Evolutionary conservation across 1,139 yeast species (phyloP), one percentile per base, ranked within the genome.

Genomic region (Kodamaea alishanica): DNA sequence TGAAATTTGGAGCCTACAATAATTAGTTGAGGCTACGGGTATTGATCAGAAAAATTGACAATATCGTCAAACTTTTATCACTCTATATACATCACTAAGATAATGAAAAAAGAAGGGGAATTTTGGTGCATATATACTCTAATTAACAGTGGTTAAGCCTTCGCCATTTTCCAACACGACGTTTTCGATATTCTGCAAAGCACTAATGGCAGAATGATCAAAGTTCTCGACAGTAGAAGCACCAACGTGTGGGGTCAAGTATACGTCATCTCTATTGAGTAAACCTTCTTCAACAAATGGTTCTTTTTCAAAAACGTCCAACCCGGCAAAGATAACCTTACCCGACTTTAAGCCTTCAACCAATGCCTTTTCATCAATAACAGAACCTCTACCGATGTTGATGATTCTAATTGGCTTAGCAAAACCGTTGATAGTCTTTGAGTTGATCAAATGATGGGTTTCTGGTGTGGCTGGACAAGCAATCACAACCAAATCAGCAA

Each of bases 101-200:
- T 20, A 34, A 26, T 28, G 25, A 15, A 3, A n/a, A 10, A 6
- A 8, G 27, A 9, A 25, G 9, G 15, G 31, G 10, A 15, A 15
- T 15, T 15, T 3, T 15, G 20, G 20, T 15, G 20, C 5, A 10
- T 30, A 20, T 32, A 6, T 10, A 10, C 6, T 11, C 38, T 54
- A 69, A 41, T 70, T 70, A 10, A 73, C 77, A 43, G 58, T 56
- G 34, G 60, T 60, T 24, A 60, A 40, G 5, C 70, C 70, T 3
- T 47, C 50, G 3, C 58, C 55, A 0, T 72, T 71, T 2, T 52
- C 56, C 26, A 63, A 51, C 6, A 70, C 45, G 12, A 65, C 70
- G 26, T 58, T 54, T 6, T 65, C 66, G 10, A 80, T 75, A 51
- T 78, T 79, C 29, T 62, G 51, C 58, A 79, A 53, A 8, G 51